phyloP scores from a whole-genome alignment of 768 basidiomycete genomes.

The Termitomyces sp. region DNA sequence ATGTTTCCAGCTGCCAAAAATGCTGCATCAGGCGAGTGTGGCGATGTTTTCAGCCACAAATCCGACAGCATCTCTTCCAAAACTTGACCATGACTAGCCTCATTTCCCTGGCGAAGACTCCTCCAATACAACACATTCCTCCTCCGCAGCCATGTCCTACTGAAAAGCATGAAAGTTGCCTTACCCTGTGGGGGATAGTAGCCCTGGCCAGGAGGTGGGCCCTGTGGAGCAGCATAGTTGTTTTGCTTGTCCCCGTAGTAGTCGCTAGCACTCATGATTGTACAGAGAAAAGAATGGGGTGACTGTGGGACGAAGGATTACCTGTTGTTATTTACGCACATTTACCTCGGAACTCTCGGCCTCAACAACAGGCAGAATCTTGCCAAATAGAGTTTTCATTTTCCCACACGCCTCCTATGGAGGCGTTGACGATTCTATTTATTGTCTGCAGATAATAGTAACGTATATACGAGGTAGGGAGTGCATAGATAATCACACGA shows the following conservation, averaged over 20 bases:
- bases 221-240: slow-evolving; percentile 50
- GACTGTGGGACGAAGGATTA: slow-evolving; percentile 6
- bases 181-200: slow-evolving; percentile 11
- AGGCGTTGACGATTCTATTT: neutral
- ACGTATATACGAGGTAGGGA: neutral
- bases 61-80: neutral
- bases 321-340: slow-evolving; percentile 24
- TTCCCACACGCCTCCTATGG: slow-evolving; percentile 3
- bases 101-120: neutral
- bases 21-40: neutral
- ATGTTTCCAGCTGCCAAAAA: neutral
- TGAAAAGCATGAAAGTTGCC: neutral
- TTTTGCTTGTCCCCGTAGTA: slow-evolving; percentile 56
- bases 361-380: neutral
- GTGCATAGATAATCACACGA: neutral
- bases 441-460: neutral
- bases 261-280: slow-evolving; percentile 66
- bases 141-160: neutral
- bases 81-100: neutral
- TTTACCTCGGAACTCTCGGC: slow-evolving; percentile 6
- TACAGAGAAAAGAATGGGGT: slow-evolving; percentile 8
- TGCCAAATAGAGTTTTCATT: neutral
- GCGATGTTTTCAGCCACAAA: too few relatives aligned
- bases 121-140: neutral
- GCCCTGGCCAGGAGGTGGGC: slow-evolving; percentile 30